Conservation (phyloP, 495 filamentous ascomycete species). For the Achaetomiella virescens region DNA sequence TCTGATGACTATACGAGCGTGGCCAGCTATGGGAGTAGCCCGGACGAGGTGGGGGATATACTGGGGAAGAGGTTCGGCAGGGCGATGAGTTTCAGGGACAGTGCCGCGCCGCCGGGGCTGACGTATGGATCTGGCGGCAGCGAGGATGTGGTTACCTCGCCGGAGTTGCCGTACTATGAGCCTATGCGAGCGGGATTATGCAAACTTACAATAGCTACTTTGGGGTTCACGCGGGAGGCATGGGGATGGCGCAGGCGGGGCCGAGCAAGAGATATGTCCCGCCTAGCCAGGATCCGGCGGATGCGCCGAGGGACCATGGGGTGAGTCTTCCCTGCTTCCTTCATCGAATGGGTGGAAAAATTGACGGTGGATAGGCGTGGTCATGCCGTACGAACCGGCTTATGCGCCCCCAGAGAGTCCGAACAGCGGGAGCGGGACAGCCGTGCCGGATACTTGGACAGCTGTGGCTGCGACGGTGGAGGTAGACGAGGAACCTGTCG, state of each 20-base stretch:
- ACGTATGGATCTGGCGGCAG: slow-evolving; percentile 9
- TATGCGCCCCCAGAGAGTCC: slow-evolving; percentile 11
- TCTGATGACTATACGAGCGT: not conserved
- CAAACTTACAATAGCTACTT: not conserved
- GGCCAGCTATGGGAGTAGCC: not conserved
- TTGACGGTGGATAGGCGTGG: slow-evolving; percentile 9
- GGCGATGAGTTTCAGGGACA: slow-evolving; percentile 10
- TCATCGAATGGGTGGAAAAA: not conserved
- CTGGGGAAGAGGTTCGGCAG: slow-evolving; percentile 6
- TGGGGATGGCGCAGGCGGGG: not conserved
- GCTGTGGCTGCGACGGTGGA: not conserved
- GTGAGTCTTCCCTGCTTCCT: slow-evolving; percentile 2
- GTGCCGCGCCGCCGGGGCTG: not conserved
- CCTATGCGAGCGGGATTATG: slow-evolving; percentile 14
- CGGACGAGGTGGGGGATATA: not conserved
- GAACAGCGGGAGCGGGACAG: slow-evolving; percentile 12
- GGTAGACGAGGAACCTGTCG: not conserved
- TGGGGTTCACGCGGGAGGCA: slow-evolving; percentile 7
- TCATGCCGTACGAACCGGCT: slow-evolving; percentile 5
- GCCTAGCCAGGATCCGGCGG: not conserved
- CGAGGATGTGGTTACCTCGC: not conserved
- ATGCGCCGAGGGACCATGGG: slow-evolving; percentile 8
- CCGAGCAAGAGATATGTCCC: slow-evolving; percentile 11
- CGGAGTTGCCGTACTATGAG: slow-evolving; percentile 25
- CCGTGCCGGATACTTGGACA: slow-evolving; percentile 17